phyloP scores from a whole-genome alignment of 192 early-diverging fungal species.

The Fimicolochytrium jonesii region DNA sequence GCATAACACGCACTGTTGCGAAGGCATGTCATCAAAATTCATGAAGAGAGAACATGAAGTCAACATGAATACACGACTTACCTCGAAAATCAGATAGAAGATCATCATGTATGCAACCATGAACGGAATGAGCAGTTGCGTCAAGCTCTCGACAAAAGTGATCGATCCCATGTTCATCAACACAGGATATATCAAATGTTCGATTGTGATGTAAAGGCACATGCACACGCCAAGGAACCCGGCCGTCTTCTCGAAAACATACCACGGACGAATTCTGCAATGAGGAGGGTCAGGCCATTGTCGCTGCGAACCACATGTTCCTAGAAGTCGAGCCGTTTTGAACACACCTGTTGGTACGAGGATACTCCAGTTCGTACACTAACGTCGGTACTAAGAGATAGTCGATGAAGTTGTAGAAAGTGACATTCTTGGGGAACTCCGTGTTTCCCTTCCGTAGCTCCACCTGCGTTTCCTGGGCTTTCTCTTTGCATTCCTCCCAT shows the following conservation, averaged over 20 bases:
- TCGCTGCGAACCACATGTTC: too few species aligned
- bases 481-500: slow-evolving; percentile 14
- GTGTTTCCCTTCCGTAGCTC: slow-evolving; percentile 18
- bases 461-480: slow-evolving; percentile 4
- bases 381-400: slow-evolving; percentile 85
- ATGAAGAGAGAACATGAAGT: neutral
- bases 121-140: slow-evolving; percentile 79
- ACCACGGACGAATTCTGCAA: slow-evolving; percentile 72
- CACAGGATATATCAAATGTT: slow-evolving; percentile 81
- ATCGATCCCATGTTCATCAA: slow-evolving; percentile 53
- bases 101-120: slow-evolving; percentile 87
- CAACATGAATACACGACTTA: slow-evolving; percentile 10
- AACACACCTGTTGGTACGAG: slow-evolving; percentile 68
- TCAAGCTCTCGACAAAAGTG: slow-evolving; percentile 53
- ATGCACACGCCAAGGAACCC: slow-evolving; percentile 76
- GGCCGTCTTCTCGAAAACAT: slow-evolving; percentile 79
- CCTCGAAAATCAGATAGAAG: slow-evolving; percentile 94
- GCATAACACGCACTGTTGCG: slow-evolving; percentile 74
- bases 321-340: too few species aligned
- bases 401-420: slow-evolving; percentile 76
- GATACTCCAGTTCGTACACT: slow-evolving; percentile 92
- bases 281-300: too few species aligned
- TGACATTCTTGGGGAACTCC: slow-evolving; percentile 75
- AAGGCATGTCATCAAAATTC: neutral
- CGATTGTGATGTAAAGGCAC: slow-evolving; percentile 79